Evolutionary conservation across 208 protist species (phyloP), one percentile per base, ranked within the genome.

Genomic region (Perkinsela sp.): DNA sequence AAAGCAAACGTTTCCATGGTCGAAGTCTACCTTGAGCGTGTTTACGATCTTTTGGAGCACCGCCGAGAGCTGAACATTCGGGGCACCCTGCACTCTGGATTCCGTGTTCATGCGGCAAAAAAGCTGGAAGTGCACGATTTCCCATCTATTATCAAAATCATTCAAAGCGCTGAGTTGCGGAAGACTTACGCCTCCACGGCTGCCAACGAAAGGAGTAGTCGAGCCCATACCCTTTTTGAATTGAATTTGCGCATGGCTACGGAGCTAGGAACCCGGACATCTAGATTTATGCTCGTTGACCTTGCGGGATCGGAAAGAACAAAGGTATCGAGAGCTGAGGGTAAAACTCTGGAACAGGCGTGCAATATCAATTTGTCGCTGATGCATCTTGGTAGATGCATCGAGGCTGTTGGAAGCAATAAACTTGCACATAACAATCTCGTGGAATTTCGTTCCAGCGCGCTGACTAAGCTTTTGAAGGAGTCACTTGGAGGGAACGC

Each of bases 21-120:
- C 66, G 92, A 97, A 75, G 89, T 97, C 30, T 96, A 96, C 80
- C 93, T 95, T 83, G 94, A 97, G 73, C 80, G 85, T 32, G 90
- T 97, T 66, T 79, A 89, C 0, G 94, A 97, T 74, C 72, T 97
- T 31, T 82, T 97, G 0, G 87, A 95, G 73, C 74, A 85, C 66
- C 74, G 90, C 70, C 80, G 78, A 48, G 83, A 86, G 67, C 77
- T 96, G 32, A 80, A 78, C 32, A 77, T 95, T 16, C 80, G 85
- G 28, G 92, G 93, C 69, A 79, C 91, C 69, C 88, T 89, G 67
- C 71, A 6, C 66, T 77, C 75, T 67, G 89, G 91, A 48, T 88
- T 94, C 66, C 83, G 79, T 68, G 82, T 95, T 16, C 85, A 89
- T 66, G 85, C 80, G 29, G 68, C 76, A 6, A 93, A 83, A 67